Percentiles rank a stretch among this genome's conserved stretches.
These are phyloP conservation scores for Lichenothelia convexa DNA, from an alignment of 495 filamentous ascomycete species.

Conservation along the genomic window DNA sequence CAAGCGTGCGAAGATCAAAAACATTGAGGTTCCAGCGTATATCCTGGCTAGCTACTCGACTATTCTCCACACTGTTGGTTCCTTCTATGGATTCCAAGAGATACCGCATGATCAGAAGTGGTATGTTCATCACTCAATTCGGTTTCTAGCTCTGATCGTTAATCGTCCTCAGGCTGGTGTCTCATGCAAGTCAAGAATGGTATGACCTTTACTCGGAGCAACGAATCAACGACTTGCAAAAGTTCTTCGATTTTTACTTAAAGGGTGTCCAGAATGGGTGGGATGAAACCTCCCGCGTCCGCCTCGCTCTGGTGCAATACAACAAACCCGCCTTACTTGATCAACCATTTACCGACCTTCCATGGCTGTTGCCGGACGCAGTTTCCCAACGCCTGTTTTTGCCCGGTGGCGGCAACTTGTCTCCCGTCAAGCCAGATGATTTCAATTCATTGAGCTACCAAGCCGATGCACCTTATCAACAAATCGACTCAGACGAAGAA, in stretches of 20 bases:
- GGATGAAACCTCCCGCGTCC: neutral
- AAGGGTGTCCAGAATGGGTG: neutral
- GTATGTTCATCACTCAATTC: too few species aligned
- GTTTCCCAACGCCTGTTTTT: neutral
- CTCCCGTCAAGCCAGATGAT: too few species aligned
- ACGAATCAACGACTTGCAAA: constrained; percentile 3
- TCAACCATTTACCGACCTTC: constrained; percentile 17
- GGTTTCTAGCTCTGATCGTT: too few species aligned
- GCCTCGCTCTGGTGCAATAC: neutral
- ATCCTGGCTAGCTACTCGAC: neutral
- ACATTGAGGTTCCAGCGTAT: constrained; percentile 4
- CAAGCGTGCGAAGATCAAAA: constrained; percentile 1
- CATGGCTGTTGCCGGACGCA: constrained; percentile 7
- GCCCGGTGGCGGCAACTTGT: too few species aligned
- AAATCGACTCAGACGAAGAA: constrained; percentile 4
- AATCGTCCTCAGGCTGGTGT: too few species aligned
- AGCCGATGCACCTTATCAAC: too few species aligned
- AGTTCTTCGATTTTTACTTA: constrained; percentile 1
- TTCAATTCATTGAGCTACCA: constrained; percentile 14
- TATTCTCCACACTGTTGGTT: constrained; percentile 1
- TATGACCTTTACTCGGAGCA: constrained; percentile 14
- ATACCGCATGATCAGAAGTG: neutral
- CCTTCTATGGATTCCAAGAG: constrained; percentile 1
- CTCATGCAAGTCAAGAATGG: constrained; percentile 22
- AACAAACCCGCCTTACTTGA: constrained; percentile 17